Evolutionary conservation across 805 yeast species (phyloP).

Genomic region (Myxozyma vanderwaltii): DNA sequence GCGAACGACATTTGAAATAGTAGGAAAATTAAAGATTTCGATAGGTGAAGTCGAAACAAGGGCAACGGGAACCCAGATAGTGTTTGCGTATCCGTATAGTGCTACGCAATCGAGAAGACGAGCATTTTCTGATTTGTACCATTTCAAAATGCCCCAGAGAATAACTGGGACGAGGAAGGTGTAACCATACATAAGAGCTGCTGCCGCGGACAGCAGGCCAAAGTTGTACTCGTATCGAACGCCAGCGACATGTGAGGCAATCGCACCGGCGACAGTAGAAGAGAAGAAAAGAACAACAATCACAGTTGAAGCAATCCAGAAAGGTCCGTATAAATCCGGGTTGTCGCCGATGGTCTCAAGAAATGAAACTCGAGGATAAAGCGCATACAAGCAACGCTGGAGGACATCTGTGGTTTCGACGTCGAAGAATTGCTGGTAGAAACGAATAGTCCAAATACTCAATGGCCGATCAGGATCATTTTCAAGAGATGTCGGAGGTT

Average conservation of each 20-base stretch:
- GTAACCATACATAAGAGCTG: slow-evolving; percentile 75
- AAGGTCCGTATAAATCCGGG: slow-evolving; percentile 82
- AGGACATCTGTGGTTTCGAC: slow-evolving; percentile 66
- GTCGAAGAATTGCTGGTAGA: slow-evolving; percentile 56
- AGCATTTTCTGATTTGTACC: slow-evolving; percentile 55
- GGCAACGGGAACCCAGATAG: slow-evolving; percentile 85
- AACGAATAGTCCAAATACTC: slow-evolving; percentile 28
- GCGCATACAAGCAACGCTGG: slow-evolving; percentile 53
- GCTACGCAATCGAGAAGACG: slow-evolving; percentile 63
- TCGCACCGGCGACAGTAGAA: slow-evolving; percentile 64
- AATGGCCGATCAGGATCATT: slow-evolving; percentile 26
- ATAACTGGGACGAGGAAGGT: slow-evolving; percentile 62
- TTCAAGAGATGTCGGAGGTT: slow-evolving; percentile 18
- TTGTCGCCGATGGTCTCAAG: slow-evolving; percentile 48
- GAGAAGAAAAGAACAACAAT: slow-evolving; percentile 74
- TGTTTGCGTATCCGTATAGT: slow-evolving; percentile 81
- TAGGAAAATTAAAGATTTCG: slow-evolving; percentile 45
- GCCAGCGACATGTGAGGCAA: slow-evolving; percentile 53
- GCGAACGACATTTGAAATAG: slow-evolving; percentile 51
- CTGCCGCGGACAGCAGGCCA: slow-evolving; percentile 64
- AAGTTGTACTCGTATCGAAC: slow-evolving; percentile 61
- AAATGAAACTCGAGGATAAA: slow-evolving; percentile 54
- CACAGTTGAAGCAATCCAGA: slow-evolving; percentile 88
- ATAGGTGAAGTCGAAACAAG: slow-evolving; percentile 37
- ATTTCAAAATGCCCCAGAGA: slow-evolving; percentile 56